Conservation (phyloP, 2,329 filamentous ascomycete species). For the Leptographium flavum region DNA sequence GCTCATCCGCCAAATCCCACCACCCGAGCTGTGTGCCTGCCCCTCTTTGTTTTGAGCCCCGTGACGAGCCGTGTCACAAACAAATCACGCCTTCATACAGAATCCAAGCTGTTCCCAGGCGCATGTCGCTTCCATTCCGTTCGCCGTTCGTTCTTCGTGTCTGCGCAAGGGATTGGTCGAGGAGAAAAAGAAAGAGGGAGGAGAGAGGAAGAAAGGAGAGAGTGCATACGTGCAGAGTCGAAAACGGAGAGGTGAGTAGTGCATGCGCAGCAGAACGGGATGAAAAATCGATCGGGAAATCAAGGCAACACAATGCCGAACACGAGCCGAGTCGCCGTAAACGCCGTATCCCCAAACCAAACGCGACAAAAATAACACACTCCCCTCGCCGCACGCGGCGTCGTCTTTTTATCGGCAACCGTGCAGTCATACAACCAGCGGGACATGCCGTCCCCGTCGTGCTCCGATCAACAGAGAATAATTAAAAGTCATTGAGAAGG, state of each 20-base stretch:
- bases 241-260: neutral
- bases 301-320: neutral
- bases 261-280: neutral
- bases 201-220: neutral
- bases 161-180: neutral
- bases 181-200: neutral
- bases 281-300: neutral
- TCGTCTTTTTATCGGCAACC: neutral
- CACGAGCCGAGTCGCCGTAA: neutral
- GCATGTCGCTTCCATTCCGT: neutral
- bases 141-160: neutral
- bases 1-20: neutral
- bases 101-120: neutral
- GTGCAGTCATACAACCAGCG: neutral
- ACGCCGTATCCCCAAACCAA: neutral
- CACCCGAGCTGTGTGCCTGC: neutral
- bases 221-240: neutral
- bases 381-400: neutral
- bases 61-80: neutral
- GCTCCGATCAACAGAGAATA: neutral
- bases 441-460: neutral
- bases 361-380: neutral
- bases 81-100: neutral
- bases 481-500: conserved; percentile 61
- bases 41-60: neutral